Conservation (phyloP, 192 early-diverging fungal genomes). For the Podila epigama region DNA sequence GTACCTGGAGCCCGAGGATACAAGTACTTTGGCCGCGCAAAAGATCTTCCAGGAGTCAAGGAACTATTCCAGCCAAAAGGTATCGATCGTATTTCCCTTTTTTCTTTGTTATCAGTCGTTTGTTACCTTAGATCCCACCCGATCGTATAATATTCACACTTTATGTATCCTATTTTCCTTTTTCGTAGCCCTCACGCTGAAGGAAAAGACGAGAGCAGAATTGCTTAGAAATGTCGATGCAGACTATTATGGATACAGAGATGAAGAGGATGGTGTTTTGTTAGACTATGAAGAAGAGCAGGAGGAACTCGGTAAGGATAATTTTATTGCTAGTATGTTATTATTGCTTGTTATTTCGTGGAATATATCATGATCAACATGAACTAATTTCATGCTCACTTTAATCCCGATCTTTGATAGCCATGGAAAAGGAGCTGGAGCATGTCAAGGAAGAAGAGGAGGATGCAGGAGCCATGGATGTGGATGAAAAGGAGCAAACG, state of each 20-base stretch:
- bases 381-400: neutral
- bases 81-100: conserved; percentile 18
- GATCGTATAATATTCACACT: no score
- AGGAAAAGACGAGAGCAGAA: conserved; percentile 68
- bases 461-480: conserved; percentile 26
- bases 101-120: no score
- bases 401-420: neutral
- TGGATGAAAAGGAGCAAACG: conserved; percentile 30
- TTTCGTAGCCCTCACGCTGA: conserved; percentile 47
- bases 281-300: conserved; percentile 79
- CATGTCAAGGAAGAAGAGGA: conserved; percentile 43
- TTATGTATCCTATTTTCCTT: neutral
- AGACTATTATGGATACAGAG: conserved; percentile 94
- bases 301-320: conserved; percentile 53
- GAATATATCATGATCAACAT: no score
- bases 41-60: conserved; percentile 91
- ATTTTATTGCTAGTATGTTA: neutral
- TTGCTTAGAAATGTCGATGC: conserved; percentile 85
- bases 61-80: conserved; percentile 88
- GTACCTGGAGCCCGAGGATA: conserved; percentile 92
- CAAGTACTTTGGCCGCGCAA: conserved; percentile 97
- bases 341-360: no score
- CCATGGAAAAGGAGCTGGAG: conserved; percentile 31
- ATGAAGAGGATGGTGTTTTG: conserved; percentile 87
- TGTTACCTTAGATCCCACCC: no score